phyloP scores from a whole-genome alignment of 2,329 filamentous ascomycete species.

The Neofusicoccum ribis region DNA sequence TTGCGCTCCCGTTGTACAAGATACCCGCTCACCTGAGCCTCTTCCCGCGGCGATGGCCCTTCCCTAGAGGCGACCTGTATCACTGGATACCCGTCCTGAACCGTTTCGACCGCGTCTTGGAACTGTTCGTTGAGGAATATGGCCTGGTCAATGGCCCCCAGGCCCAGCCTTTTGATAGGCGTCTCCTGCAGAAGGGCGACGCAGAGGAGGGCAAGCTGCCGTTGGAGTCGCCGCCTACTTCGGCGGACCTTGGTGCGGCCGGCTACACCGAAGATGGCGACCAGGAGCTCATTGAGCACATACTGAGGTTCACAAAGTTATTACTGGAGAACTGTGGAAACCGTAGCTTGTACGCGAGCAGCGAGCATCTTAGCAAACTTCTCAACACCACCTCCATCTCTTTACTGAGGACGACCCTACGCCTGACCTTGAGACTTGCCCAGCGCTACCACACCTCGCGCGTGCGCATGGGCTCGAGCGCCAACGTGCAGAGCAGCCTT shows the following conservation, averaged over 20 bases:
- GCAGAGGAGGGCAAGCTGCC: constrained; percentile 46
- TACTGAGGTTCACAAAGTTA: constrained; percentile 83
- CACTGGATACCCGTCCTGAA: constrained; percentile 97
- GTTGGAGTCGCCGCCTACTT: constrained; percentile 30
- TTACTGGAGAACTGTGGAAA: constrained; percentile 95
- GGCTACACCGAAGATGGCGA: constrained; percentile 77
- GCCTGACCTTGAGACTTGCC: constrained; percentile 80
- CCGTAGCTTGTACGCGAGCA: constrained; percentile 93
- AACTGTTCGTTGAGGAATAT: constrained; percentile 79
- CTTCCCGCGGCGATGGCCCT: constrained; percentile 90
- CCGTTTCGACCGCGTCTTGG: constrained; percentile 86
- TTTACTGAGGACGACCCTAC: constrained; percentile 75
- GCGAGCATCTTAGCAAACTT: constrained; percentile 81
- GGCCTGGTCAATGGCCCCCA: constrained; percentile 79
- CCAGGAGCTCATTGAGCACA: constrained; percentile 71
- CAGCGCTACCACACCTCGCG: constrained; percentile 90
- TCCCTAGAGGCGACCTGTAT: constrained; percentile 92
- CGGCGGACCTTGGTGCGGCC: constrained; percentile 52
- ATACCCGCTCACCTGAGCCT: constrained; percentile 73
- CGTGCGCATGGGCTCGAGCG: constrained; percentile 65
- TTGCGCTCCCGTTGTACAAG: constrained; percentile 68
- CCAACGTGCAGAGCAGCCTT: constrained; percentile 67
- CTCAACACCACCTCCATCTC: constrained; percentile 83
- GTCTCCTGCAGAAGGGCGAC: constrained; percentile 62
- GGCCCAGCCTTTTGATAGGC: constrained; percentile 69